Conservation (phyloP, 2,329 filamentous ascomycete genomes). For the Hypoxylon sp. region DNA sequence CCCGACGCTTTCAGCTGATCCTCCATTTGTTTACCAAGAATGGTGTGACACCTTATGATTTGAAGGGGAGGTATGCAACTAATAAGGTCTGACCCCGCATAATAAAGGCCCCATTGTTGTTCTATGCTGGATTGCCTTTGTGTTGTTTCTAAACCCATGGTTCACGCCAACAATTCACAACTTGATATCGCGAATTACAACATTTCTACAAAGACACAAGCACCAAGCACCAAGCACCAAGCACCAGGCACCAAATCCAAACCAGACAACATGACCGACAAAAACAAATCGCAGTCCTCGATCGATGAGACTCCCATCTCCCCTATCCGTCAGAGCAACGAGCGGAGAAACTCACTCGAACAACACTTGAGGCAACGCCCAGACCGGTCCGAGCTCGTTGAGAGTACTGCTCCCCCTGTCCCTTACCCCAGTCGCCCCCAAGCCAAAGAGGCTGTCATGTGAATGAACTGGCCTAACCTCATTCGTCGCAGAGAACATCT, state of each 20-base stretch:
- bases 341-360: conserved; percentile 78
- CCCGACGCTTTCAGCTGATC: conserved; percentile 43
- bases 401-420: conserved; percentile 69
- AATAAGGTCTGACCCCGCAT: conserved; percentile 27
- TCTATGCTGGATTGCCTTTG: conserved; percentile 6
- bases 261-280: conserved; percentile 54
- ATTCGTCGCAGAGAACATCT: conserved; percentile 79
- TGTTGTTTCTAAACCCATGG: conserved; percentile 7
- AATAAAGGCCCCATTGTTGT: conserved; percentile 12
- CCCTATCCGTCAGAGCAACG: conserved; percentile 64
- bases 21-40: conserved; percentile 35
- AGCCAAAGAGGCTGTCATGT: neutral
- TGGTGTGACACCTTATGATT: conserved; percentile 19
- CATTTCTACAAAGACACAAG: neutral
- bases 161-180: conserved; percentile 4
- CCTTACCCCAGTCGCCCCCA: neutral
- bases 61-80: conserved; percentile 26
- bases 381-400: conserved; percentile 81
- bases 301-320: conserved; percentile 73
- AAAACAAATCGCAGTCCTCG: conserved; percentile 44
- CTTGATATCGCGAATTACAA: conserved; percentile 14
- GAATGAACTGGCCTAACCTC: conserved; percentile 15
- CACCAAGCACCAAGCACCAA: neutral
- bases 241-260: neutral
- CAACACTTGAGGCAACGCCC: conserved; percentile 81